A percentile compares a stretch with the other conserved stretches of the same genome.
phyloP scores from a whole-genome alignment of 257 asterid genomes.

The Capsicum rhomboideum region DNA sequence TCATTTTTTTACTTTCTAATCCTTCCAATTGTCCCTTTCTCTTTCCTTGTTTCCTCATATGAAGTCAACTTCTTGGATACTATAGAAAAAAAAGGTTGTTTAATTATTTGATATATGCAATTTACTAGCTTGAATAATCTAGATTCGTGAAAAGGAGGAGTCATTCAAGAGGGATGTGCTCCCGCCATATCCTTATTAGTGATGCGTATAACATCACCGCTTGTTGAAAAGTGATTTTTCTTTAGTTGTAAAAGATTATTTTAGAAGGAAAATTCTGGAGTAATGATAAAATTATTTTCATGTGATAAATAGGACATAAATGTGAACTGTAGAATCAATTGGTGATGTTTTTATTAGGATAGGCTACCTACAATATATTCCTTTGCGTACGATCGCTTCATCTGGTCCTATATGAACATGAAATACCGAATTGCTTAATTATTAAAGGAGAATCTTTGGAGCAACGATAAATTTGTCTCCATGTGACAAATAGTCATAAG shows the following conservation, averaged over 20 bases:
- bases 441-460: neutral
- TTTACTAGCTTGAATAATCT: neutral
- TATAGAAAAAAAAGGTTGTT: neutral
- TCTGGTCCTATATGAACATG: neutral
- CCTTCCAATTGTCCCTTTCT: neutral
- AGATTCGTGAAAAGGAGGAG: accelerated
- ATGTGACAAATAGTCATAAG: neutral
- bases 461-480: accelerated
- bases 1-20: neutral
- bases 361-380: neutral
- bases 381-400: neutral
- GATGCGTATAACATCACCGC: neutral
- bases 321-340: neutral
- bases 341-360: neutral
- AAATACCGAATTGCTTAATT: neutral
- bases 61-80: neutral
- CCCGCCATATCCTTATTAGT: too few relatives aligned
- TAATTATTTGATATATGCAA: neutral
- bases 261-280: neutral
- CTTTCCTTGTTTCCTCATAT: neutral
- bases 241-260: neutral
- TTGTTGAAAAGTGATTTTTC: neutral
- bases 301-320: neutral
- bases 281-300: neutral
- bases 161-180: neutral